Base-by-base conservation (phyloP, 2,329 filamentous ascomycete genomes). In the Emericellopsis atlantica region DNA sequence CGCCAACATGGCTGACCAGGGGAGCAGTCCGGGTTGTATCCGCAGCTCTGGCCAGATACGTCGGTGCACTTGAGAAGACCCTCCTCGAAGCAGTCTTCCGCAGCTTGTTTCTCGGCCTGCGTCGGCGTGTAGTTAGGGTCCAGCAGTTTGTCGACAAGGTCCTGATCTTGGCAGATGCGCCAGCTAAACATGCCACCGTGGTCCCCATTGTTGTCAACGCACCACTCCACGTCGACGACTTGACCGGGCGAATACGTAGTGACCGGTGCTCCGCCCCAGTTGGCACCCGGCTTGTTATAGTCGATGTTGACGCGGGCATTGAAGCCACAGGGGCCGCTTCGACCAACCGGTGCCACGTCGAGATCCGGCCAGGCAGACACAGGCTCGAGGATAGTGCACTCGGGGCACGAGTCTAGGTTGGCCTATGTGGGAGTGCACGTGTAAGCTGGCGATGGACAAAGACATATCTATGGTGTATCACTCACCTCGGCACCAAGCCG, bases 101-200 rank as follows among this genome's bases (percentile, higher is more conserved):
- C 70, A 0, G 57, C 65, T 49, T 74, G 61, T 51, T 74, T 74
- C 56, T 74, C 71, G 1, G 51, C 65, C 0, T 65, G 53, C 2
- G 67, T 74, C 0, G 70, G 69, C 4, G 67, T 47, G 44, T 73
- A 71, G 8, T 48, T 50, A 0, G 68, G 60, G 1, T 64, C 61
- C 2, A 72, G 52, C 47, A 74, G 65, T 46, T 67, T 67, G 55
- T 72, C 60, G 26, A 74, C 66, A 0, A 75, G 51, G 0, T 53
- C 56, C 46, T 74, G 69, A 46, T 74, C 56, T 45, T 70, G 62
- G 48, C 70, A 74, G 45, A 74, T 65, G 8, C 70, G 67, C 51
- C 72, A 74, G 48, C 53, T 62, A 52, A 73, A 74, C 69, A 74
- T 74, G 52, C 70, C 71, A 22, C 70, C 69, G 45, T 74, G 70